These are phyloP conservation scores for Tympanopsis confertula DNA, from an alignment of 2,329 filamentous ascomycete genomes.

Conservation along the genomic window DNA sequence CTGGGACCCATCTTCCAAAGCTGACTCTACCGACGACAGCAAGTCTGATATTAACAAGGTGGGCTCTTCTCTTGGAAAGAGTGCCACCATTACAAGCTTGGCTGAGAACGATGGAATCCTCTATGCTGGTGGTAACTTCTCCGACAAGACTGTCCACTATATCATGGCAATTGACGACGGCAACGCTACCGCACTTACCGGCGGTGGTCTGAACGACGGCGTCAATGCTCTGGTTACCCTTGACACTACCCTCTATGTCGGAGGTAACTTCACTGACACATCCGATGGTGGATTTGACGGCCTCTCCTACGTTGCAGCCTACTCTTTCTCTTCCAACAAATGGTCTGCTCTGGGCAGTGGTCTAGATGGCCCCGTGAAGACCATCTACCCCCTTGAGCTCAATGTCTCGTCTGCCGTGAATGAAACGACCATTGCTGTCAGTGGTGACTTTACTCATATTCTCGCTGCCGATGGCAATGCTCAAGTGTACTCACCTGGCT, in stretches of 20 bases:
- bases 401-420: conserved; percentile 45
- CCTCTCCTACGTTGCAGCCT: conserved; percentile 48
- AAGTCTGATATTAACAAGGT: conserved; percentile 48
- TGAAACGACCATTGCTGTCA: conserved; percentile 51
- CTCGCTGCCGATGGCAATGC: conserved; percentile 37
- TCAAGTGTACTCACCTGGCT: conserved; percentile 40
- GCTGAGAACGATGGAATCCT: conserved; percentile 34
- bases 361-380: conserved; percentile 52
- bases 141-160: conserved; percentile 39
- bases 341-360: conserved; percentile 59
- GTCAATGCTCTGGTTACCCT: conserved; percentile 45
- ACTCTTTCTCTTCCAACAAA: conserved; percentile 38
- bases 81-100: conserved; percentile 41
- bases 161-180: conserved; percentile 45
- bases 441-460: conserved; percentile 51
- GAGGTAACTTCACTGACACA: conserved; percentile 58
- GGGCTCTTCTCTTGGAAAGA: conserved; percentile 37
- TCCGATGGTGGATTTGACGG: conserved; percentile 33
- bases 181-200: conserved; percentile 37
- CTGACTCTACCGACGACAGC: conserved; percentile 35
- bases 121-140: conserved; percentile 56
- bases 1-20: conserved; percentile 41
- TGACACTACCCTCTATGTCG: conserved; percentile 45
- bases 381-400: conserved; percentile 47
- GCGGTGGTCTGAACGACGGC: conserved; percentile 49